Base-by-base conservation (phyloP, 805 yeast genomes). In the Metschnikowia bowlesiae region DNA sequence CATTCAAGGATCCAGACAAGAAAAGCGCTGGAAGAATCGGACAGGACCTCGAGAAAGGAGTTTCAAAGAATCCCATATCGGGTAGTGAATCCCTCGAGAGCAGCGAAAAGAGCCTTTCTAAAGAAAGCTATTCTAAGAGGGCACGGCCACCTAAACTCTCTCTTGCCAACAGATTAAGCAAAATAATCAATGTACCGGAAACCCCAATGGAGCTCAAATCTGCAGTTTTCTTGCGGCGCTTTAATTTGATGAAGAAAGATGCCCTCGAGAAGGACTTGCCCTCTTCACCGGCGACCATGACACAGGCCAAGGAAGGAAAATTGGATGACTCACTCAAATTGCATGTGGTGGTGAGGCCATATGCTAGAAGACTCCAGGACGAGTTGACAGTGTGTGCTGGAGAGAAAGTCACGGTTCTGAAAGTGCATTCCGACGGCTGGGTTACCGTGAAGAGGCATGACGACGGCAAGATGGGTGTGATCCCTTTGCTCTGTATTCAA, bases 401-500 rank as follows among this genome's bases (percentile, higher is more conserved):
- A 0, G 73, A 73, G 36, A 50, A 52, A 28, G 71, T 68, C 2
- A 34, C 48, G 7, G 46, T 69, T 3, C 44, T 60, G 28, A 58
- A 60, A 26, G 56, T 53, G 5, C 69, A 65, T 50, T 52, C 66
- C 10, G 76, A 71, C 44, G 75, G 74, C 3, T 73, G 78, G 78
- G 70, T 73, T 51, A 59, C 60, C 16, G 69, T 70, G 14, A 60
- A 57, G 30, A 8, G 58, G 16, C 39, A 53, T 1, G 55, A 50
- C 5, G 57, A 56, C 11, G 54, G 49, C 1, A 53, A 51, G 11
- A 50, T 48, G 8, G 76, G 78, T 2, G 63, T 71, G 54, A 67
- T 70, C 3, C 78, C 78, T 0, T 54, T 56, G 28, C 40, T 34
- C 14, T 44, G 46, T 35, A 33, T 44, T 18, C 38, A 42, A n/a